phyloP scores from a whole-genome alignment of 441 rosid species.

The Melastoma candidum region DNA sequence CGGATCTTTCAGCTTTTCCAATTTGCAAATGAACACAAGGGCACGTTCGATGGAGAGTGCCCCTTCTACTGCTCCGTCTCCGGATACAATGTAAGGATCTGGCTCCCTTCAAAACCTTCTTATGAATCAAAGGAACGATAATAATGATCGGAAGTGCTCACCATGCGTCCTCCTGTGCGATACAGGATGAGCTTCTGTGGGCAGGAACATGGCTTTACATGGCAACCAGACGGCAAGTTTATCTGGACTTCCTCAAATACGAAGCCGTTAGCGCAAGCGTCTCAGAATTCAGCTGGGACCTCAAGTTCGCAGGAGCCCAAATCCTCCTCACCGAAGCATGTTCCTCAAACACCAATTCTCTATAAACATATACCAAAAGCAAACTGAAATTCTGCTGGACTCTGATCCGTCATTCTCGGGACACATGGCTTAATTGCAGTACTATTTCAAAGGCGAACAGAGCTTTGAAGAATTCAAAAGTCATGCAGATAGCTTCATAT shows the following conservation, averaged over 20 bases:
- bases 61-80: conserved; percentile 91
- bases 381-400: too few species aligned
- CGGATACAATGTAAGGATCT: conserved; percentile 56
- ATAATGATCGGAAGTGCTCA: neutral
- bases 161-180: neutral
- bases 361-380: too few species aligned
- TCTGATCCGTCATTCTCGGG: neutral
- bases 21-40: conserved; percentile 56
- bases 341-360: too few species aligned
- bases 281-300: conserved; percentile 90
- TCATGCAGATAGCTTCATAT: conserved; percentile 65
- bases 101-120: neutral
- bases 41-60: conserved; percentile 87
- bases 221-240: conserved; percentile 34
- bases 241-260: conserved; percentile 38
- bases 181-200: conserved; percentile 92
- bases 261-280: conserved; percentile 54
- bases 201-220: conserved; percentile 78
- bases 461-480: conserved; percentile 35
- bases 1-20: conserved; percentile 42
- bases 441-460: conserved; percentile 34
- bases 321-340: conserved; percentile 53
- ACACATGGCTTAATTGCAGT: conserved; percentile 26
- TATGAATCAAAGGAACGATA: neutral
- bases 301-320: conserved; percentile 82